These are phyloP conservation scores for Somion occarium DNA, from an alignment of 1,284 basidiomycete genomes.

Conservation along the genomic window DNA sequence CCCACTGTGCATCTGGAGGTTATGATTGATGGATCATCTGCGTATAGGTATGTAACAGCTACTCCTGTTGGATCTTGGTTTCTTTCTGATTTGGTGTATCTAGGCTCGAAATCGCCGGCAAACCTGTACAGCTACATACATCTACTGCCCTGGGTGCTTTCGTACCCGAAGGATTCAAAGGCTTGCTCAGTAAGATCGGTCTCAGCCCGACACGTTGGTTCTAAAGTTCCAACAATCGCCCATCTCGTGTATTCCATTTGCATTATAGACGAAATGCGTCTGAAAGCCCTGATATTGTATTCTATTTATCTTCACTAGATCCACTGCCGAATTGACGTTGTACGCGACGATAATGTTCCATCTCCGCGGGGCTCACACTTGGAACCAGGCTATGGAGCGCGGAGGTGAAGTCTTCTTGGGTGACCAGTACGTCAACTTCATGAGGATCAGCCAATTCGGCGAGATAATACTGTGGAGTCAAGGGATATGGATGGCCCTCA, in stretches of 20 bases:
- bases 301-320: too few species aligned
- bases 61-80: not conserved
- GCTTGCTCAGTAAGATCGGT: constrained; percentile 50
- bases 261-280: too few species aligned
- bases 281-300: too few species aligned
- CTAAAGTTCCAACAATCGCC: constrained; percentile 23
- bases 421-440: constrained; percentile 79
- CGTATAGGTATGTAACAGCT: constrained; percentile 46
- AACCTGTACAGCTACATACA: constrained; percentile 39
- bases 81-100: not conserved
- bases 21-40: constrained; percentile 58
- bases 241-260: too few species aligned
- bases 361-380: constrained; percentile 85
- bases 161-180: constrained; percentile 46
- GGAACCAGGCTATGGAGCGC: constrained; percentile 81
- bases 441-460: constrained; percentile 73
- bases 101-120: constrained; percentile 45
- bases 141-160: constrained; percentile 45
- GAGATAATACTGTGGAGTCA: constrained; percentile 93
- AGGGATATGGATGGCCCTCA: constrained; percentile 55
- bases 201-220: constrained; percentile 52
- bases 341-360: constrained; percentile 81
- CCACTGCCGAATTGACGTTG: constrained; percentile 76
- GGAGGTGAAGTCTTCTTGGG: constrained; percentile 67
- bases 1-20: constrained; percentile 58